phyloP scores from a whole-genome alignment of 768 basidiomycete species.

The Amyloporia xantha region DNA sequence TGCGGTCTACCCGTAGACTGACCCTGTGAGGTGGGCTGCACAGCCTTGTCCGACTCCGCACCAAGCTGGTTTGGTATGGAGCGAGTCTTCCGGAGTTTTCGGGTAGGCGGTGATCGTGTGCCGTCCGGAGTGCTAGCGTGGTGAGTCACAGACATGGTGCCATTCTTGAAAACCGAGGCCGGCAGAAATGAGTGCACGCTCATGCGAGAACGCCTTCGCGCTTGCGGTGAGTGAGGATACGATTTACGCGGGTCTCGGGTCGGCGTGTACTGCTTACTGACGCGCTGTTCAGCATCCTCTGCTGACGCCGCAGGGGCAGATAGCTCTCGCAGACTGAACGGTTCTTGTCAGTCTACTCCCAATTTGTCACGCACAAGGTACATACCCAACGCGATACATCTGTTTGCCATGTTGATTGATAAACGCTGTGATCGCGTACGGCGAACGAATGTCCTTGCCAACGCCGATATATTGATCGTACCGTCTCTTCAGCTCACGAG shows the following conservation, averaged over 20 bases:
- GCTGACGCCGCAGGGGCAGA: conserved; percentile 52
- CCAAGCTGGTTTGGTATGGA: conserved; percentile 59
- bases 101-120: conserved; percentile 30
- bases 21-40: conserved; percentile 8
- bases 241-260: background rate
- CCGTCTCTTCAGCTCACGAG: conserved; percentile 68
- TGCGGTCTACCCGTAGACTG: conserved; percentile 51
- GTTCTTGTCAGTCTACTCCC: background rate
- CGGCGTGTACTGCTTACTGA: background rate
- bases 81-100: conserved; percentile 65
- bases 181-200: conserved; percentile 57
- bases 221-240: conserved; percentile 9
- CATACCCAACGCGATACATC: conserved; percentile 75
- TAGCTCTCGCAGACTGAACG: conserved; percentile 49
- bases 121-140: conserved; percentile 12
- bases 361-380: conserved; percentile 10
- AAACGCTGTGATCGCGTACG: conserved; percentile 77
- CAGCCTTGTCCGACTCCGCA: conserved; percentile 3
- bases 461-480: conserved; percentile 70
- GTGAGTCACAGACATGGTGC: conserved; percentile 12
- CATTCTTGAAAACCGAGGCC: conserved; percentile 43
- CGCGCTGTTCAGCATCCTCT: conserved; percentile 42
- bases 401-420: conserved; percentile 75
- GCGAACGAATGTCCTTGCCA: conserved; percentile 59
- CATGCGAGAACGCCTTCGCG: conserved; percentile 56